Conservation (phyloP, 306 rosid species). For the Fragaria ananassa region DNA sequence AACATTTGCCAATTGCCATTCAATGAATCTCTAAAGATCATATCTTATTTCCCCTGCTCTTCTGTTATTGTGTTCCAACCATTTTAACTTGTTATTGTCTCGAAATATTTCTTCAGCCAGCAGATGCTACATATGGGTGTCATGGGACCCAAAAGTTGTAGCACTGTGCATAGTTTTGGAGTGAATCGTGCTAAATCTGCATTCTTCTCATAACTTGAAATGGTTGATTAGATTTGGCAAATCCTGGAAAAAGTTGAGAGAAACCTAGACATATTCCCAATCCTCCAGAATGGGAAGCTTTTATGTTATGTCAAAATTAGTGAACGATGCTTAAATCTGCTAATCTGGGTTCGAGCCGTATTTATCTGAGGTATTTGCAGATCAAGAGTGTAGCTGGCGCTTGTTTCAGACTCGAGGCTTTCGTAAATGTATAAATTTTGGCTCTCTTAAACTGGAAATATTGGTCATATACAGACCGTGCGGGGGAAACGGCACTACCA, state of each 20-base stretch:
- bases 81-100: not conserved
- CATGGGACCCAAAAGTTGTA: not conserved
- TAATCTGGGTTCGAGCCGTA: too few relatives aligned
- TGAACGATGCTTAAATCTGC: too few relatives aligned
- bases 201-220: not conserved
- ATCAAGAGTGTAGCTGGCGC: too few relatives aligned
- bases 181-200: not conserved
- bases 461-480: too few relatives aligned
- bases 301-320: too few relatives aligned
- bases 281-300: not conserved
- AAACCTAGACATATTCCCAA: too few relatives aligned
- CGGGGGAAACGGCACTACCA: too few relatives aligned
- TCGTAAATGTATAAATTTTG: too few relatives aligned
- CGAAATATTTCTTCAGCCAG: not conserved
- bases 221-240: not conserved
- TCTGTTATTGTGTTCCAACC: not conserved
- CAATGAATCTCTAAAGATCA: conserved; percentile 7
- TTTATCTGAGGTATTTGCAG: too few relatives aligned
- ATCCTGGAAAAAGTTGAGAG: not conserved
- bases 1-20: conserved; percentile 27
- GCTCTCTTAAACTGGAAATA: too few relatives aligned
- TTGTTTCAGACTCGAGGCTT: too few relatives aligned
- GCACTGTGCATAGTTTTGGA: not conserved
- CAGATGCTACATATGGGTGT: not conserved
- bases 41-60: not conserved